A percentile compares a stretch with the other conserved stretches of the same genome.
Evolutionary conservation across 768 basidiomycete genomes (phyloP).

Genomic region (Pulveroboletus ravenelii): DNA sequence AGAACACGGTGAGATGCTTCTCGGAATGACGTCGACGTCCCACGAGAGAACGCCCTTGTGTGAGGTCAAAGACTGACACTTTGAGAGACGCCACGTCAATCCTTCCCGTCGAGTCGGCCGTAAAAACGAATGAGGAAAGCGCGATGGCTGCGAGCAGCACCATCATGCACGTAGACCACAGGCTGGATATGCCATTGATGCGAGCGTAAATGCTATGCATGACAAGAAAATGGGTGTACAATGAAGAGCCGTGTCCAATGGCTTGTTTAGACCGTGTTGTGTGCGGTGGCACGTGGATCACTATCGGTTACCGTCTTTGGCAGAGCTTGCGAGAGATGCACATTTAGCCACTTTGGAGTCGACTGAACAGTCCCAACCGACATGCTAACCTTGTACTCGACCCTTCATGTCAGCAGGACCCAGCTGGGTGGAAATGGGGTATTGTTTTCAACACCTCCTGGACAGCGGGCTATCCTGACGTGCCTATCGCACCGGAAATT

Average conservation of each 20-base stretch:
- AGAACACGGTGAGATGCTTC: constrained; percentile 5
- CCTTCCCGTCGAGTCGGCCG: constrained; percentile 51
- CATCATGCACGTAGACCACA: constrained; percentile 74
- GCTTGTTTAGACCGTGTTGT: too few relatives aligned
- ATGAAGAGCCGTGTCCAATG: too few relatives aligned
- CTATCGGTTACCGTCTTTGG: constrained; percentile 9
- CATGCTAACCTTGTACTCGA: not conserved
- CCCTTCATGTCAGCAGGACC: constrained; percentile 10
- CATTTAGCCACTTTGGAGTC: not conserved
- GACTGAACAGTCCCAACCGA: not conserved
- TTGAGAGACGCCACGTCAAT: constrained; percentile 62
- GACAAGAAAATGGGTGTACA: not conserved
- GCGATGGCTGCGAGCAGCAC: constrained; percentile 65
- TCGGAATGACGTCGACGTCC: not conserved
- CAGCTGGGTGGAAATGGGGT: constrained; percentile 2
- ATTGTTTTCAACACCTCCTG: constrained; percentile 1
- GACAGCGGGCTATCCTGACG: not conserved
- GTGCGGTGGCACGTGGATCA: not conserved
- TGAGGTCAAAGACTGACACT: constrained; percentile 46
- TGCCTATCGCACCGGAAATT: constrained; percentile 19
- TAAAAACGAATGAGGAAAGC: constrained; percentile 65
- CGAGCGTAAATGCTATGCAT: constrained; percentile 75
- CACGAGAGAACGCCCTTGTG: too few relatives aligned
- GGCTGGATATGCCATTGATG: constrained; percentile 67
- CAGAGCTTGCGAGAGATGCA: too few relatives aligned